Evolutionary conservation across 192 early-diverging fungal species (phyloP), one percentile per base, ranked within the genome.

Genomic region (Phycomyces blakesleeanus): DNA sequence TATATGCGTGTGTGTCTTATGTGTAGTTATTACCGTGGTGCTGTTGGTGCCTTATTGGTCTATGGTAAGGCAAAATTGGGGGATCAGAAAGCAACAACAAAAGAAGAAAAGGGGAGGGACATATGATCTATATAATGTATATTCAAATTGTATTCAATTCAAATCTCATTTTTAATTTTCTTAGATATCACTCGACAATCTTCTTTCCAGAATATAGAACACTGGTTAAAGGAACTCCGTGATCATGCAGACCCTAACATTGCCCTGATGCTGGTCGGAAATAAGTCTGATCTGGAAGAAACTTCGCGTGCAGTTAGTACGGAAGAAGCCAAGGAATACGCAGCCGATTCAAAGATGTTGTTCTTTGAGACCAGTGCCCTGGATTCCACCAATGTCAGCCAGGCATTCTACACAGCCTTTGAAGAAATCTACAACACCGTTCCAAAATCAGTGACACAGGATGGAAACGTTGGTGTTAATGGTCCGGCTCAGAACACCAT

Each of bases 201-300:
- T 24, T 95, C 93, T 34, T 84, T 95, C 60, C 89, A 96, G 59
- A 90, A 89, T 51, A 92, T 94, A 59, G 92, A 93, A 62, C 84
- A 92, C 57, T 98, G 95, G 95, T 87, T 96, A 26, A 93, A 93
- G 71, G 95, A 98, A 77, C 87, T 98, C n/a, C 91, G 93, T 69
- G 90, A 93, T 62, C 95, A 98, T 74, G 91, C 92, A 11, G 93
- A 92, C 76, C 88, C 91, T 16, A 91, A 92, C 81, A 94, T 96
- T 71, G 90, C 96, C 56, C 91, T 98, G 78, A 91, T 91, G 52
- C 76, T 98, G 41, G 95, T 95, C 22, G 95, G 95, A 42, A 98
- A 98, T 81, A 98, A 98, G 79, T 80, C 93, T 40, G 95, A 98
- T 81, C 76, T 98, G 56, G 87, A 76, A 12, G 79, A 83, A 25